phyloP scores from a whole-genome alignment of 441 rosid genomes.

The Euphorbia celastroides region DNA sequence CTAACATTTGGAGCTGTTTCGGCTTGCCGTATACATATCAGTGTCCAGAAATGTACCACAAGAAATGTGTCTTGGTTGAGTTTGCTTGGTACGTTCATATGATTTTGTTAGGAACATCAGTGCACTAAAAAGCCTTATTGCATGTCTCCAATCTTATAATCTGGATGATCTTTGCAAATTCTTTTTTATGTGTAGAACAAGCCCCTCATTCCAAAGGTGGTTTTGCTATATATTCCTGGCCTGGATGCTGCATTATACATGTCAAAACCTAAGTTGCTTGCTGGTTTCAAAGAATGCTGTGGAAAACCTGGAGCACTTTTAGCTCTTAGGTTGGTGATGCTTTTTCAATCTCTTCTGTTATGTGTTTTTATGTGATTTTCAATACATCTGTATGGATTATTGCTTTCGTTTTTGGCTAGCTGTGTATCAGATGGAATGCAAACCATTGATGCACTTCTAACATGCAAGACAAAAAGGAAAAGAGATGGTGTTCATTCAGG shows the following conservation, averaged over 20 bases:
- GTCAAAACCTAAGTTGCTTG: slow-evolving; percentile 62
- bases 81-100: not conserved
- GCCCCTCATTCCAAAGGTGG: slow-evolving; percentile 90
- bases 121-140: not conserved
- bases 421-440: slow-evolving; percentile 78
- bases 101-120: not conserved
- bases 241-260: slow-evolving; percentile 83
- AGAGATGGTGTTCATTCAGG: slow-evolving; percentile 39
- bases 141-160: not conserved
- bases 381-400: slow-evolving; percentile 24
- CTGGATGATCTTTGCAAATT: slow-evolving; percentile 12
- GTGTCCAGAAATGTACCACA: not conserved
- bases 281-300: slow-evolving; percentile 60
- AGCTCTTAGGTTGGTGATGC: slow-evolving; percentile 66
- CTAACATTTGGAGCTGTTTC: not conserved
- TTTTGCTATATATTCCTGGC: slow-evolving; percentile 87
- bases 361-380: not conserved
- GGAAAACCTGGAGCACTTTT: slow-evolving; percentile 78
- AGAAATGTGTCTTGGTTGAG: not conserved
- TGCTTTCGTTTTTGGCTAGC: slow-evolving; percentile 44
- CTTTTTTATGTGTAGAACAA: slow-evolving; percentile 68
- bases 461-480: slow-evolving; percentile 74
- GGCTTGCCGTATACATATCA: not conserved
- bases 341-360: slow-evolving; percentile 18
- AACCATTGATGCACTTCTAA: slow-evolving; percentile 74